Percentiles rank a stretch among this genome's conserved stretches.
These are phyloP conservation scores for Amphirosellinia nigrospora DNA, from an alignment of 495 filamentous ascomycete genomes.

Conservation along the genomic window DNA sequence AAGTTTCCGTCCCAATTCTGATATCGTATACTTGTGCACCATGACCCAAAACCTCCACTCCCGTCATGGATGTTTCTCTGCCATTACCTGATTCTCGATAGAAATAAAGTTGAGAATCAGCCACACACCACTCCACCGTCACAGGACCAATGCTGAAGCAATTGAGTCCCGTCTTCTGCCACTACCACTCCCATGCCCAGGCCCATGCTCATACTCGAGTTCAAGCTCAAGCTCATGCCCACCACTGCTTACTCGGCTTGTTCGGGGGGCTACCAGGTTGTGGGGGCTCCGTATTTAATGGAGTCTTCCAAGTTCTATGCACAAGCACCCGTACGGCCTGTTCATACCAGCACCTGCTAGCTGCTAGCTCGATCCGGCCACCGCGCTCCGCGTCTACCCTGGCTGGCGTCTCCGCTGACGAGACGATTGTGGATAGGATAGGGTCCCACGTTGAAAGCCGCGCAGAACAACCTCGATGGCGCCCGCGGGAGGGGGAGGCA, in stretches of 20 bases:
- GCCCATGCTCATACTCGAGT: neutral
- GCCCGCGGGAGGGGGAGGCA: slow-evolving; percentile 17
- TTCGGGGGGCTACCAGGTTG: neutral
- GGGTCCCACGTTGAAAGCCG: slow-evolving; percentile 12
- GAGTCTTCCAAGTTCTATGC: neutral
- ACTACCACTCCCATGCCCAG: neutral
- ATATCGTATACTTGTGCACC: neutral
- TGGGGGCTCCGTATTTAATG: slow-evolving; percentile 10
- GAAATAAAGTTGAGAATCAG: neutral
- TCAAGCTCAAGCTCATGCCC: neutral
- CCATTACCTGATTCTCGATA: neutral
- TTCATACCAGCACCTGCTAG: neutral
- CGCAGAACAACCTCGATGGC: slow-evolving; percentile 17
- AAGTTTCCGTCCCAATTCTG: neutral
- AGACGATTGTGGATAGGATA: slow-evolving; percentile 10
- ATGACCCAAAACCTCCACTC: neutral
- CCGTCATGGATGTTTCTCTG: neutral
- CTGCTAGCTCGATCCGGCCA: slow-evolving; percentile 9
- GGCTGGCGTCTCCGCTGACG: slow-evolving; percentile 13
- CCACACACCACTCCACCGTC: neutral
- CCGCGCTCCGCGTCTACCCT: slow-evolving; percentile 3
- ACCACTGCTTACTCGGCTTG: neutral
- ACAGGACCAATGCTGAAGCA: neutral
- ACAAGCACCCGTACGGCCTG: neutral
- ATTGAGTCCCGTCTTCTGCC: neutral